Evolutionary conservation across 257 asterid species (phyloP).

Genomic region (Solanum pinnatisectum): DNA sequence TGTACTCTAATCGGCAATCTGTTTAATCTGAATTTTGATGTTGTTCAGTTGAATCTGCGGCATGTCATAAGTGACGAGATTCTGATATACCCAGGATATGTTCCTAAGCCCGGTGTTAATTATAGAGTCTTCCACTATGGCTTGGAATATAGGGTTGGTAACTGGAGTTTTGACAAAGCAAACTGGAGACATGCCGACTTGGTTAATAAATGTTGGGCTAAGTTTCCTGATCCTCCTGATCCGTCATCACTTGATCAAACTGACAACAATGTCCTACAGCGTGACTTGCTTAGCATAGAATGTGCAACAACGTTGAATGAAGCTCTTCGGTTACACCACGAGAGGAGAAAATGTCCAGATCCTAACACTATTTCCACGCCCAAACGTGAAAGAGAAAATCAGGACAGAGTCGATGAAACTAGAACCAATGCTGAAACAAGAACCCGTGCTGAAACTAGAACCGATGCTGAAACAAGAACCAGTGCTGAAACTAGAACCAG

Average conservation of each 20-base stretch:
- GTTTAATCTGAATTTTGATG: not conserved
- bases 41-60: slow-evolving; percentile 55
- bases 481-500: not conserved
- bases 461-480: not conserved
- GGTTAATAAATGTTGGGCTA: slow-evolving; percentile 70
- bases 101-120: slow-evolving; percentile 58
- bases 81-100: slow-evolving; percentile 86
- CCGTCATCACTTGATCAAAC: slow-evolving; percentile 50
- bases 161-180: slow-evolving; percentile 95
- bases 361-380: slow-evolving; percentile 28
- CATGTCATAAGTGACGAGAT: slow-evolving; percentile 63
- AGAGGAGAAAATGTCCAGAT: slow-evolving; percentile 43
- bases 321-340: slow-evolving; percentile 55
- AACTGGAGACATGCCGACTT: slow-evolving; percentile 69
- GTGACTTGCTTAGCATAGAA: slow-evolving; percentile 89
- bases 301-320: slow-evolving; percentile 60
- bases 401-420: slow-evolving; percentile 6
- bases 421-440: not conserved
- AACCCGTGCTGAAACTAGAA: not conserved
- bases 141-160: slow-evolving; percentile 70
- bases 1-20: not conserved
- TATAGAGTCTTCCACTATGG: slow-evolving; percentile 88
- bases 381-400: not conserved
- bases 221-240: slow-evolving; percentile 78
- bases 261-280: slow-evolving; percentile 33